Evolutionary conservation across 2,329 filamentous ascomycete genomes (phyloP).

Genomic region (Scytalidium sp.): DNA sequence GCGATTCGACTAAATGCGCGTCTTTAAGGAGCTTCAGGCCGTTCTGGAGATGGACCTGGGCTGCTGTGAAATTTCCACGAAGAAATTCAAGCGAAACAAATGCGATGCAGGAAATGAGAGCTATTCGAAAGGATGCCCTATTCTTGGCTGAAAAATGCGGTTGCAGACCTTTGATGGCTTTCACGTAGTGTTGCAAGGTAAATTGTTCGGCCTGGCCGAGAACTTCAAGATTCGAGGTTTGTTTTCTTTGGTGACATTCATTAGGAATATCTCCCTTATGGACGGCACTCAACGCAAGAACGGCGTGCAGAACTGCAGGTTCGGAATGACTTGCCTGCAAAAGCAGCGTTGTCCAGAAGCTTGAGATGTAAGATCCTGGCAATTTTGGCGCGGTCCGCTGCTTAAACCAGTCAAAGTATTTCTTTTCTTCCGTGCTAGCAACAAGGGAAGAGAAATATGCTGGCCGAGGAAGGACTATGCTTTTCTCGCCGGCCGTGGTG

Average conservation of each 20-base stretch:
- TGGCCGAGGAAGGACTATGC: conserved; percentile 31
- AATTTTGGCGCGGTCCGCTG: conserved; percentile 38
- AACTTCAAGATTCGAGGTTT: neutral
- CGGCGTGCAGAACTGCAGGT: conserved; percentile 32
- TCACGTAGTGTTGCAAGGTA: conserved; percentile 45
- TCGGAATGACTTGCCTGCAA: conserved; percentile 33
- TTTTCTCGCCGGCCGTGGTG: conserved; percentile 19
- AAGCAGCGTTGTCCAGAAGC: conserved; percentile 32
- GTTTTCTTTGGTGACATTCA: conserved; percentile 20
- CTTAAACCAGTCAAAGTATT: conserved; percentile 46
- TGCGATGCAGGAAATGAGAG: conserved; percentile 44
- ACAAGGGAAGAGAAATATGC: conserved; percentile 35
- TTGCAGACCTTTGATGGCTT: conserved; percentile 41
- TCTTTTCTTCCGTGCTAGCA: conserved; percentile 34
- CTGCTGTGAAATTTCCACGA: conserved; percentile 38
- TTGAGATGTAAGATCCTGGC: conserved; percentile 31
- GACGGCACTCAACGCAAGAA: conserved; percentile 34
- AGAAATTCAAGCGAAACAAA: conserved; percentile 53
- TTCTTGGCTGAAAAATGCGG: conserved; percentile 31
- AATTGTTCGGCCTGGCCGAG: conserved; percentile 28
- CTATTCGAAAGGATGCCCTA: conserved; percentile 27
- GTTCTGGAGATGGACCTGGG: conserved; percentile 38
- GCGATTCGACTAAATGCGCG: conserved; percentile 3
- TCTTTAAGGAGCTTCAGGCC: conserved; percentile 36
- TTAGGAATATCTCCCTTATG: conserved; percentile 33